Evolutionary conservation across 106 monocot species (phyloP), one percentile per base, ranked within the genome.

Genomic region (Apostasia ramifera): DNA sequence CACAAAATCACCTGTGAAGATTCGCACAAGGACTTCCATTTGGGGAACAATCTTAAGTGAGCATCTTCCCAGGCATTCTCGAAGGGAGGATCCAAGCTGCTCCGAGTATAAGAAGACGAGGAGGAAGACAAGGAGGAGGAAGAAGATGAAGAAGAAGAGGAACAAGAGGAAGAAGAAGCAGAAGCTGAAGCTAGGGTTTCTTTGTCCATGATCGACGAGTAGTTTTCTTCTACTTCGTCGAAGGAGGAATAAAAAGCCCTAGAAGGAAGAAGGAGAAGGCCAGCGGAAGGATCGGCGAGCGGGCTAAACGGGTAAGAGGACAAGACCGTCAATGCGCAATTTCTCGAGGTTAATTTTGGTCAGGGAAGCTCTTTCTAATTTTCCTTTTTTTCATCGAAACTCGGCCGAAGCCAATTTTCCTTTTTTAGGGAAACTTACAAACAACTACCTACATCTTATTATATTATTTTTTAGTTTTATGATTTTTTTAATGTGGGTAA

Each of bases 51-150:
- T 12, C 66, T 46, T 12, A 63, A 77, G 59, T 84, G 68, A 15
- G 79, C 75, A 4, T 80, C 74, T 26, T 72, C 40, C 89, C 89
- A 89, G 8, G 89, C 79, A 52, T 78, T 66, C 37, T 68, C 71
- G 4, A 79, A 48, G 5, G 84, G 81, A 43, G 88, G 79, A 67
- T 84, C 71, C 81, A 76, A 71, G 3, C n/a, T 10, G 39, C 44
- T 38, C 1, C 44, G n/a, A 56, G 56, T 57, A 45, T 40, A 8
- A n/a, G 70, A 53, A 51, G 47, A 66, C 53, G 70, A 74, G 46
- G 77, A 55, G 44, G 61, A 51, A n/a, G 47, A 9, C 3, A 56
- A 8, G 3, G 70, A 9, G 3, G 67, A 26, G 63, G 70, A 69
- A 55, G 6, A 57, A n/a, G 13, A 12, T 10, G 13, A 4, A 42